Conservation (phyloP, 1,139 yeast species). For the Casaregolazyma lundiana region DNA sequence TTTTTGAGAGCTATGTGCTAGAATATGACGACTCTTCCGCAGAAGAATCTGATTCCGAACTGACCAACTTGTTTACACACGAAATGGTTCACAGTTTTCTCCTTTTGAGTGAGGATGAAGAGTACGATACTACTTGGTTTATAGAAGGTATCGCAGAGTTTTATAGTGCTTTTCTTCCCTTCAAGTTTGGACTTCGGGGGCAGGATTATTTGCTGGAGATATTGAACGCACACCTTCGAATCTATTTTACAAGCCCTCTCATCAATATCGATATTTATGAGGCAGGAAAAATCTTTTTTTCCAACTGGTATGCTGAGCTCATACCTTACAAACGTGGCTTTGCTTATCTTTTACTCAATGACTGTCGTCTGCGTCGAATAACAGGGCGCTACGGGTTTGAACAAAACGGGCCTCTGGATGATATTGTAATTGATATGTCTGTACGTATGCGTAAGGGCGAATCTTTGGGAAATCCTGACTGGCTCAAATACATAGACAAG, state of each 20-base stretch:
- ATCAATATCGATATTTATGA: not conserved
- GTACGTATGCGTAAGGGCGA: not conserved
- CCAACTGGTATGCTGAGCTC: not conserved
- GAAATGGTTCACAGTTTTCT: not conserved
- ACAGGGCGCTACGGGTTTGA: not conserved
- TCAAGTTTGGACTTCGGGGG: not conserved
- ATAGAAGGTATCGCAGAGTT: not conserved
- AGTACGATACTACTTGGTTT: not conserved
- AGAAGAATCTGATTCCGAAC: not conserved
- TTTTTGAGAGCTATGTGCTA: not conserved
- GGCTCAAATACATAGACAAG: not conserved
- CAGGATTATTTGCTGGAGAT: not conserved
- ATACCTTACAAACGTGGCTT: not conserved
- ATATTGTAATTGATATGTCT: not conserved
- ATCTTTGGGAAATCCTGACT: not conserved
- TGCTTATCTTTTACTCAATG: not conserved
- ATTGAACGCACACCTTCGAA: not conserved
- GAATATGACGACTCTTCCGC: not conserved
- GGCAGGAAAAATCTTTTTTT: not conserved
- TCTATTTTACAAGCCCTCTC: not conserved
- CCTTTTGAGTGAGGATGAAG: not conserved
- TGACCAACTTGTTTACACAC: not conserved
- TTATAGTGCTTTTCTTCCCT: not conserved
- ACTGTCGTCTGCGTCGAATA: not conserved
- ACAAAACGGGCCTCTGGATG: not conserved